Conservation (phyloP, 2,329 filamentous ascomycete genomes). For the Chalaropsis ovoidea region DNA sequence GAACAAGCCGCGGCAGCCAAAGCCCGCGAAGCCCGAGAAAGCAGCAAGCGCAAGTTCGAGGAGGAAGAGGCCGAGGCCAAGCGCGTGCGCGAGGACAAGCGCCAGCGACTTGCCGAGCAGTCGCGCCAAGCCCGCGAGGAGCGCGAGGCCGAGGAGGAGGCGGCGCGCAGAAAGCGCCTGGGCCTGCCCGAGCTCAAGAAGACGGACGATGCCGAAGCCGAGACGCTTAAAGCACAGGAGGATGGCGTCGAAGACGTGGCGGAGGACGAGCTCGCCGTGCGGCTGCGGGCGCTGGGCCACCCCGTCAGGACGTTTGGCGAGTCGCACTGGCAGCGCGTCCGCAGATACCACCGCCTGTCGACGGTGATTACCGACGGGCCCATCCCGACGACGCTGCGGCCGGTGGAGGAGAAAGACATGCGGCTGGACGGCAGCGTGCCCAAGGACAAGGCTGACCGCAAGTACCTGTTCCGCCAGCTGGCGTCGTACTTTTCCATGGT, state of each 20-base stretch:
- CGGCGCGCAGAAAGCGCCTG: constrained; percentile 59
- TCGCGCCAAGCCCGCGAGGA: constrained; percentile 59
- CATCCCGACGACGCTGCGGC: constrained; percentile 72
- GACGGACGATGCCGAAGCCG: constrained; percentile 34
- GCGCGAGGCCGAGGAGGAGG: constrained; percentile 63
- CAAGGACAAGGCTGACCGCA: constrained; percentile 52
- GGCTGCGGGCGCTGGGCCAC: constrained; percentile 61
- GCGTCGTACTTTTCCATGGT: constrained; percentile 95
- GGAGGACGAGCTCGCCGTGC: constrained; percentile 58
- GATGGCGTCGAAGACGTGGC: constrained; percentile 50
- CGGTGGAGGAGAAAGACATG: constrained; percentile 80
- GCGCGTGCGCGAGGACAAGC: constrained; percentile 68
- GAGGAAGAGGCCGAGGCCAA: constrained; percentile 69
- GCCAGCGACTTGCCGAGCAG: constrained; percentile 69
- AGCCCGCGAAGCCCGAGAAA: constrained; percentile 57
- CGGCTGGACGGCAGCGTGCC: constrained; percentile 59
- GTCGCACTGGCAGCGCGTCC: constrained; percentile 55
- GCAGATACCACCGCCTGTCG: constrained; percentile 58
- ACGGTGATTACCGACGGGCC: constrained; percentile 60
- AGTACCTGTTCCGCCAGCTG: constrained; percentile 74
- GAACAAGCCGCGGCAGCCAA: constrained; percentile 67
- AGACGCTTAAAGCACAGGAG: constrained; percentile 27
- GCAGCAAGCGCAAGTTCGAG: constrained; percentile 78
- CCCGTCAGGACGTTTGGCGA: constrained; percentile 75
- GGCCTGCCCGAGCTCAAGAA: constrained; percentile 64